Evolutionary conservation across 169 alveolate species (phyloP), one percentile per base, ranked within the genome.

Genomic region (Plasmodium vivax): DNA sequence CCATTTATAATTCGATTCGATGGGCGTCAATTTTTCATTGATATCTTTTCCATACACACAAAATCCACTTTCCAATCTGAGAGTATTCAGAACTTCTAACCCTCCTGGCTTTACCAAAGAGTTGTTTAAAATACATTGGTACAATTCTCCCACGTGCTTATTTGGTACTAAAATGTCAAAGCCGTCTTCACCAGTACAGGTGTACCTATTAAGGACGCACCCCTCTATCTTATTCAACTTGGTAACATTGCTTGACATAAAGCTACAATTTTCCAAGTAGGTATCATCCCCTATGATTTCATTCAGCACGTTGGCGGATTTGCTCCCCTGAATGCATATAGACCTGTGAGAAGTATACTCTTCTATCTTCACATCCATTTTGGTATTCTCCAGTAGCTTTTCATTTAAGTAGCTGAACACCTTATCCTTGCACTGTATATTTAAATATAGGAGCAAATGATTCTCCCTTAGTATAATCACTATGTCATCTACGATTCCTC

Each of bases 101-200:
- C 95, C 95, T 12, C 92, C 95, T n/a, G 95, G 95, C 36, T 92
- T 92, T 27, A 92, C 95, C 83, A 92, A 72, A n/a, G 80, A 32
- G 58, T 92, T 82, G 30, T 23, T 81, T 54, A 92, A 38, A 23
- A 92, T 92, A 30, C 62, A 92, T 82, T 92, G 54, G 74, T 92
- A 92, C 43, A 92, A 45, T 8, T 81, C 79, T 43, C 43, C 19
- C 23, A 92, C 85, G 74, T 92, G 47, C 27, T 92, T 79, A 54
- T 72, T 92, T 6, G 95, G 92, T 82, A 92, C 75, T 82, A 92
- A 82, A 51, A 92, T 82, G 34, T 92, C 92, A 82, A 82, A 92
- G 3, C 95, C 95, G 83, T 92, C 95, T 82, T 92, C 95, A 16
- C 95, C 95, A n/a, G 95, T 92, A 82, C 95, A 92, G 51, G 95